These are phyloP conservation scores for Rosa chinensis DNA, from an alignment of 306 rosid genomes.

Conservation along the genomic window DNA sequence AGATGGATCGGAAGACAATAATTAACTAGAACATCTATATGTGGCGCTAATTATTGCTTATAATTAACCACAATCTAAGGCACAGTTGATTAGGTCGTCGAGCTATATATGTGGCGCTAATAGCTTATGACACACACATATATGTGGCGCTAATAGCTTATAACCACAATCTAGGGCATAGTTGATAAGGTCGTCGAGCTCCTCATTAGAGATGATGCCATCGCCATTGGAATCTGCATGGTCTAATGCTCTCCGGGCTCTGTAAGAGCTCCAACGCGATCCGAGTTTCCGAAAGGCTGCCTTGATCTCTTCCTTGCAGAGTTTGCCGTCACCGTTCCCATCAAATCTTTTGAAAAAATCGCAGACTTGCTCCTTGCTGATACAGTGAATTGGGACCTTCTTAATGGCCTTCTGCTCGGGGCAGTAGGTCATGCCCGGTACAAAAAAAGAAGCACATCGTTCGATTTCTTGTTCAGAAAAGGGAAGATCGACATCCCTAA, in stretches of 20 bases:
- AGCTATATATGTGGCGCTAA: no score
- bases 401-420: neutral
- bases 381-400: neutral
- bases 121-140: neutral
- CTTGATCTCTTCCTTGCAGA: conserved; percentile 8
- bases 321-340: conserved; percentile 10
- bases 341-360: conserved; percentile 19
- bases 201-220: neutral
- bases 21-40: neutral
- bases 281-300: conserved; percentile 7
- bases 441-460: neutral
- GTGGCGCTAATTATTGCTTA: no score
- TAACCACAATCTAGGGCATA: neutral
- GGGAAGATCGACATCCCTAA: no score
- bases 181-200: neutral
- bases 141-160: neutral
- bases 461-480: neutral
- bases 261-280: neutral
- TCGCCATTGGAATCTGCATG: conserved; percentile 2
- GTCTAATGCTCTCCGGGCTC: neutral
- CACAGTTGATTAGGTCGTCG: no score
- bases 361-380: conserved; percentile 5
- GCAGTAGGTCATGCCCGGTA: neutral
- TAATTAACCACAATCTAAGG: no score
- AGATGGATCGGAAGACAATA: neutral